A percentile compares a stretch with the other conserved stretches of the same genome.
Conservation (phyloP, 1,284 basidiomycete species). For the Ganoderma lucidum region DNA sequence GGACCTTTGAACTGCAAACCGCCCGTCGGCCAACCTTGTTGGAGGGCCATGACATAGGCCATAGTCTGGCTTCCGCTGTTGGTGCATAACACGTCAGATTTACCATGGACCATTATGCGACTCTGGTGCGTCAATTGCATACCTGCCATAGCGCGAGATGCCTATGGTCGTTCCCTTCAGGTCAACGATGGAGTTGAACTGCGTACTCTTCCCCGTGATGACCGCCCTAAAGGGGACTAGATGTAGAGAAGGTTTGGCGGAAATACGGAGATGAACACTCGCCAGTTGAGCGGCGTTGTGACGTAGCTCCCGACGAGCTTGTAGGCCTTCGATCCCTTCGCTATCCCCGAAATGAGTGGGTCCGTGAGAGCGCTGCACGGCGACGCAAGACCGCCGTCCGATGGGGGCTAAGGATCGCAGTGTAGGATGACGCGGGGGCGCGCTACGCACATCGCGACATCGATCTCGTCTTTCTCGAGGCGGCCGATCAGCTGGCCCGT, state of each 20-base stretch:
- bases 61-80: constrained; percentile 89
- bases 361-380: constrained; percentile 87
- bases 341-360: constrained; percentile 92
- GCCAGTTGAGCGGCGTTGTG: constrained; percentile 88
- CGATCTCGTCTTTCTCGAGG: constrained; percentile 86
- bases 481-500: constrained; percentile 91
- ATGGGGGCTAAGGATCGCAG: neutral
- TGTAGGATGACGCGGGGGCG: neutral
- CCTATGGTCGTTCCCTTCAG: constrained; percentile 87
- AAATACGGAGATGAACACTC: constrained; percentile 28
- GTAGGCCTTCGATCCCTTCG: constrained; percentile 87
- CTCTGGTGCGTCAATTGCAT: neutral
- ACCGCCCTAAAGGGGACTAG: constrained; percentile 74
- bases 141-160: constrained; percentile 91
- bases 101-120: neutral
- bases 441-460: constrained; percentile 80
- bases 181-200: constrained; percentile 79
- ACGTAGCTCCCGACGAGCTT: constrained; percentile 96
- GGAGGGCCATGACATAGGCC: constrained; percentile 93
- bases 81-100: neutral
- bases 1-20: constrained; percentile 78
- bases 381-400: neutral
- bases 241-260: neutral
- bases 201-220: constrained; percentile 82
- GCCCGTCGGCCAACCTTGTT: constrained; percentile 83